A percentile compares a stretch with the other conserved stretches of the same genome.
Evolutionary conservation across 805 yeast species (phyloP).

Genomic region (Cyberlindnera mrakii): DNA sequence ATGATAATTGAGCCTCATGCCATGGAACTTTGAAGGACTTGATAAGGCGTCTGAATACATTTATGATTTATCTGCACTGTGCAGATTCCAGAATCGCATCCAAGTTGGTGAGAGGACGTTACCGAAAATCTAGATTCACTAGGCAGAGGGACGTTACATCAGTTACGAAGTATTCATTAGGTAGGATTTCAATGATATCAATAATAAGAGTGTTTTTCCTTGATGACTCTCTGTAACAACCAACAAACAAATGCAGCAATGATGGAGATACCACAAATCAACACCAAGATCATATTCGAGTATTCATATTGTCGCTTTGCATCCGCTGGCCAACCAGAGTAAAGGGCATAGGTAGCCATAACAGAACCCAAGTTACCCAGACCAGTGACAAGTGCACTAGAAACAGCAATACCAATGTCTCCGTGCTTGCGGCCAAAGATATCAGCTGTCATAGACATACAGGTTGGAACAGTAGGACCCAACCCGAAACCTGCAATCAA

Average conservation of each 20-base stretch:
- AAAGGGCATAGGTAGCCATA: conserved; percentile 78
- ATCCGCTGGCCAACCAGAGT: conserved; percentile 85
- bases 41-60: too few species aligned
- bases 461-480: conserved; percentile 87
- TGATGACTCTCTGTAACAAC: conserved; percentile 12
- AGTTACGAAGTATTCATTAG: too few species aligned
- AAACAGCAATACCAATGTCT: conserved; percentile 79
- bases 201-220: conserved; percentile 11
- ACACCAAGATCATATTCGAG: conserved; percentile 80
- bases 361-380: conserved; percentile 85
- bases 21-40: too few species aligned
- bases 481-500: conserved; percentile 80
- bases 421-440: conserved; percentile 68
- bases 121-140: too few species aligned
- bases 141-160: too few species aligned
- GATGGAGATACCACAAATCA: conserved; percentile 71
- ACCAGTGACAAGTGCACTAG: conserved; percentile 80
- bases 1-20: too few species aligned
- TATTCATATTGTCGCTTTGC: conserved; percentile 50
- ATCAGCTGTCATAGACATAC: conserved; percentile 80
- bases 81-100: too few species aligned
- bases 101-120: too few species aligned
- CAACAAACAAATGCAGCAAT: conserved; percentile 33
- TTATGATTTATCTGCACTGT: too few species aligned
- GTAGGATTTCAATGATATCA: neutral